Base-by-base conservation (phyloP, 306 rosid species). In the Betula pendula region DNA sequence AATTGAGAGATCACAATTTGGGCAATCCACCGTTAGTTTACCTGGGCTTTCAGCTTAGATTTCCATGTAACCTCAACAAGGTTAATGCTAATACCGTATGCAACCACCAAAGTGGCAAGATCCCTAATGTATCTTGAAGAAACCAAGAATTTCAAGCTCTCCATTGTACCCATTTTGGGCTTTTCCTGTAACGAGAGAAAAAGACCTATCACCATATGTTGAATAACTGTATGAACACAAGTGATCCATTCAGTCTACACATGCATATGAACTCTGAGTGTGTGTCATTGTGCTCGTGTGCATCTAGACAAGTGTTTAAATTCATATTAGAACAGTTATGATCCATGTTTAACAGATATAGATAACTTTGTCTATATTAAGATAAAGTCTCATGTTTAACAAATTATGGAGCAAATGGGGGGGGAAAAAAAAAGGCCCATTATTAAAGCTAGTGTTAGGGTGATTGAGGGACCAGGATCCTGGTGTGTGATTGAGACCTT, bases 11-110 rank as follows among this genome's bases (percentile, higher is more conserved):
- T 29, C 40, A 63, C 68, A 58, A 77, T 72, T 22, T 73, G 42
- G 70, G 78, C 27, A 68, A 59, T 48, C 31, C 70, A 78, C 74
- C 43, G 47, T 67, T 38, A 59, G 50, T 66, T 73, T 78, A 94
- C 98, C 93, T 94, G 97, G 55, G 98, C 98, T 84, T 94, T 94
- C 82, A 94, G 97, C 90, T 94, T 94, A 20, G 98, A 94, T 84
- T 94, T 94, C 98, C 97, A 94, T 14, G 98, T 92, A 85, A 94
- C 98, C 82, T 94, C 98, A 62, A 92, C 97, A 24, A 94, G 93
- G 83, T 94, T 94, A 70, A 94, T 94, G 58, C 97, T 92, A 70
- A 94, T 92, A 77, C 97, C 98, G 33, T 94, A 94, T 24, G 96
- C 98, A 79, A 94, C 98, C 75, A 94, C 98, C 79, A 94, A 83